Conservation (phyloP, 129 eudicot genomes). For the Artemisia annua region DNA sequence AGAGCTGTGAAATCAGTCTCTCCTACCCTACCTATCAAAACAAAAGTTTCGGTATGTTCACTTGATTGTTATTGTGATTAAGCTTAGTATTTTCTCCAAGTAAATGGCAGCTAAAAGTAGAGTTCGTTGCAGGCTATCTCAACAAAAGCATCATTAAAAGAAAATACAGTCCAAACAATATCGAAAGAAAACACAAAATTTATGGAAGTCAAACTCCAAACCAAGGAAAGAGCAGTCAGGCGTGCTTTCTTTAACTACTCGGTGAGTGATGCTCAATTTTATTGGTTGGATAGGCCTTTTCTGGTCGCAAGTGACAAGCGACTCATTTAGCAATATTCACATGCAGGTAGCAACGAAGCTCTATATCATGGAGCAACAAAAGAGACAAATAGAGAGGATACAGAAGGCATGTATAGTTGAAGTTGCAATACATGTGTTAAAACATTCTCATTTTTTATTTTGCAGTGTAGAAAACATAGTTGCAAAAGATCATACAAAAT, state of each 20-base stretch:
- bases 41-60: conserved; percentile 39
- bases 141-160: conserved; percentile 34
- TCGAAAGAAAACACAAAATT: conserved; percentile 64
- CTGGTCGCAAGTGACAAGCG: neutral
- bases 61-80: neutral
- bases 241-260: conserved; percentile 78
- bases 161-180: conserved; percentile 60
- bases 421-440: conserved; percentile 6
- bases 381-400: conserved; percentile 62
- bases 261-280: conserved; percentile 34
- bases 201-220: conserved; percentile 70
- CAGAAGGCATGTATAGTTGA: conserved; percentile 44
- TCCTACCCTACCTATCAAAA: conserved; percentile 31
- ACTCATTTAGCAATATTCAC: neutral
- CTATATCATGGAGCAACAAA: conserved; percentile 63
- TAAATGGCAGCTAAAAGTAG: neutral
- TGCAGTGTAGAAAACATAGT: neutral
- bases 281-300: no score
- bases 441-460: neutral
- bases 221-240: conserved; percentile 74
- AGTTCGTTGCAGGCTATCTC: conserved; percentile 6
- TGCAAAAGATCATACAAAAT: no score
- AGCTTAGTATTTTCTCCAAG: neutral
- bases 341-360: conserved; percentile 75
- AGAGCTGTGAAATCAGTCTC: conserved; percentile 31